Percentiles rank a stretch among this genome's conserved stretches.
Conservation (phyloP, 2,329 filamentous ascomycete species). For the Aspergillus ruber region DNA sequence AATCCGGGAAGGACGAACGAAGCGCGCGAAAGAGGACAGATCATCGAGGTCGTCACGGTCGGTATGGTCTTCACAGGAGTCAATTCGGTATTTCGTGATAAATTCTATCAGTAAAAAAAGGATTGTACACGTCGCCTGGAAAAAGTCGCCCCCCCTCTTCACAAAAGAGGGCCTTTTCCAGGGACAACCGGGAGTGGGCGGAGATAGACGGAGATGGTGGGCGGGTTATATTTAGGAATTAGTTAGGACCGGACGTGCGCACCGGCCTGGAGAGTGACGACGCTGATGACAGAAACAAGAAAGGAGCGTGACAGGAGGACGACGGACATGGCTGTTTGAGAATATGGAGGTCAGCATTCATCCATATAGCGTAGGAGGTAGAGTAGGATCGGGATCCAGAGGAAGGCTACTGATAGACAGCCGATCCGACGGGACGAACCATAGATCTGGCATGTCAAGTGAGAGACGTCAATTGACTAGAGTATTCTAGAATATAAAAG, state of each 20-base stretch:
- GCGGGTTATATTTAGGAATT: slow-evolving; percentile 10
- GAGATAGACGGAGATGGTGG: slow-evolving; percentile 1
- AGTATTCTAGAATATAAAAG: background rate
- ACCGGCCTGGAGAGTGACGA: slow-evolving; percentile 7
- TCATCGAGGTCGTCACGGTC: slow-evolving; percentile 12
- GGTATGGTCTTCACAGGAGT: background rate
- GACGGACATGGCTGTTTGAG: slow-evolving; percentile 11
- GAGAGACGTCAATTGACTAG: background rate
- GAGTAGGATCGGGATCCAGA: background rate
- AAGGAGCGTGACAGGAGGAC: slow-evolving; percentile 6
- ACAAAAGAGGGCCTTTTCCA: slow-evolving; percentile 4
- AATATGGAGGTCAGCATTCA: background rate
- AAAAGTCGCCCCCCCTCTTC: background rate
- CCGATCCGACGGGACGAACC: slow-evolving; percentile 1
- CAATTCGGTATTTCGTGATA: background rate
- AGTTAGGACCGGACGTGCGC: slow-evolving; percentile 16
- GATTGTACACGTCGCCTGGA: background rate
- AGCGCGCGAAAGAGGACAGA: slow-evolving; percentile 9
- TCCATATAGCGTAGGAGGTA: background rate
- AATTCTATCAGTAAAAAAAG: background rate
- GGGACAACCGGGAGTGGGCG: slow-evolving; percentile 4
- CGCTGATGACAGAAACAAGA: background rate
- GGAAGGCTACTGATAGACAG: background rate
- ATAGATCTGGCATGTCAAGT: background rate
- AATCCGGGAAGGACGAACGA: slow-evolving; percentile 5